Percentiles rank a stretch among this genome's conserved stretches.
phyloP scores from a whole-genome alignment of 345 rosid genomes.

The Eucalyptus dawsonii region DNA sequence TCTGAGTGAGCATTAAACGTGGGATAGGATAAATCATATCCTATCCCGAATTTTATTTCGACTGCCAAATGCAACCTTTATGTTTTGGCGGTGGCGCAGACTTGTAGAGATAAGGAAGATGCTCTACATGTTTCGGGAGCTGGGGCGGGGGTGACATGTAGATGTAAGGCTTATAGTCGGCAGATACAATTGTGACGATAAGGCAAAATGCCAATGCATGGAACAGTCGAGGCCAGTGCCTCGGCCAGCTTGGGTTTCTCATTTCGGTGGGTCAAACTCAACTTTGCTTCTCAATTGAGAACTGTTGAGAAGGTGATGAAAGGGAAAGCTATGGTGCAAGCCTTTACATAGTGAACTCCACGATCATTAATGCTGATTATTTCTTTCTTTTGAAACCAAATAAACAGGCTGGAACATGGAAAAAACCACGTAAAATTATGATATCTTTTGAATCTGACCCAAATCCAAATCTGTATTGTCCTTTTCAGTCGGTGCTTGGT shows the following conservation, averaged over 20 bases:
- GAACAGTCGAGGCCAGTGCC: slow-evolving; percentile 9
- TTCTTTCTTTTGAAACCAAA: not conserved
- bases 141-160: not conserved
- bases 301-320: not conserved
- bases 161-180: slow-evolving; percentile 3
- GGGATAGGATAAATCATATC: too few species aligned
- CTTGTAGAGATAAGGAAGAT: not conserved
- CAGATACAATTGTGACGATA: not conserved
- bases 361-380: not conserved
- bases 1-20: too few species aligned
- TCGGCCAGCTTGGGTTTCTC: slow-evolving; percentile 3
- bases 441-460: not conserved
- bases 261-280: not conserved
- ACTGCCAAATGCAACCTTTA: too few species aligned
- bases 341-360: not conserved
- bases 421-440: not conserved
- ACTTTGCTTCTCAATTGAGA: not conserved
- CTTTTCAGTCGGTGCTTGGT: not conserved
- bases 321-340: not conserved
- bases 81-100: not conserved
- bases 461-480: not conserved
- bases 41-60: too few species aligned
- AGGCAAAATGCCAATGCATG: slow-evolving; percentile 12
- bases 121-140: not conserved
- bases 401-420: not conserved